These are phyloP conservation scores for Casuarina glauca DNA, from an alignment of 306 rosid species.

Conservation along the genomic window DNA sequence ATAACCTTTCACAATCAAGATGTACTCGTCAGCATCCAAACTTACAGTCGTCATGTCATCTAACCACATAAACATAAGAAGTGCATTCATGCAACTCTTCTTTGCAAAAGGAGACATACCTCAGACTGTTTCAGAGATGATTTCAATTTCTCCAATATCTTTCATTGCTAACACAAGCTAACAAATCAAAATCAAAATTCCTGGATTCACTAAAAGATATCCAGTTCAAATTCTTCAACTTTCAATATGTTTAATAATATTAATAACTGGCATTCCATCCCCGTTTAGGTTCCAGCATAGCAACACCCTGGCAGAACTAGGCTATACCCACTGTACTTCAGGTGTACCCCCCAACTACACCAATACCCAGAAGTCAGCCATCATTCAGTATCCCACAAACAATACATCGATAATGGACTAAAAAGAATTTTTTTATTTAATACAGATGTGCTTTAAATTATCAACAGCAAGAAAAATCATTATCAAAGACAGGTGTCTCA, in stretches of 20 bases:
- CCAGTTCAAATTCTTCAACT: background rate
- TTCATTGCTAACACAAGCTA: background rate
- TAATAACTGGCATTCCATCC: background rate
- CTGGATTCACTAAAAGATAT: background rate
- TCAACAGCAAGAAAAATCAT: background rate
- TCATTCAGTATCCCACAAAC: background rate
- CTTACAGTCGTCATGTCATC: no score
- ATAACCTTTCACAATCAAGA: background rate
- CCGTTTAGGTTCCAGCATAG: background rate
- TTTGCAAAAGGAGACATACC: background rate
- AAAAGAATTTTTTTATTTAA: background rate
- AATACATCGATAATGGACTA: background rate
- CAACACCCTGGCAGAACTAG: background rate
- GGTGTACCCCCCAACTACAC: background rate
- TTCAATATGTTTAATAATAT: no score
- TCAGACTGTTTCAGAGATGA: background rate
- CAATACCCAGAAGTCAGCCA: background rate
- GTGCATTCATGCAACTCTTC: background rate
- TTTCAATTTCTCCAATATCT: background rate
- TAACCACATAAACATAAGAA: no score
- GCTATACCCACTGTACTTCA: background rate
- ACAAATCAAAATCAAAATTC: background rate
- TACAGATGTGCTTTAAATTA: background rate
- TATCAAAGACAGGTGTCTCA: background rate
- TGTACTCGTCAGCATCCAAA: background rate